phyloP scores from a whole-genome alignment of 1,284 basidiomycete species.

The Ustilago xerochloae region DNA sequence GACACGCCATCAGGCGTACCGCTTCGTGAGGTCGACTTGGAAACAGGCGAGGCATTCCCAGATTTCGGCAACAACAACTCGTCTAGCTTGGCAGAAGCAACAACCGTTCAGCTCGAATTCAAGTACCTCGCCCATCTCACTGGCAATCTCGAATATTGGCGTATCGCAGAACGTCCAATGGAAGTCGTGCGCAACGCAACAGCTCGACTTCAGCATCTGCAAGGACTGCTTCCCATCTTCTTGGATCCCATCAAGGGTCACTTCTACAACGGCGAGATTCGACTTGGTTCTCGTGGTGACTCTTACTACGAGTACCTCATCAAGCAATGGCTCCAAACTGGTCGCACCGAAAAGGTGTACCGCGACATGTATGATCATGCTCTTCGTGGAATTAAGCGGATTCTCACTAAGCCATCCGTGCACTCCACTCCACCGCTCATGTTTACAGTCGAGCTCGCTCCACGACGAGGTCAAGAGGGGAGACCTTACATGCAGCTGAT shows the following conservation, averaged over 20 bases:
- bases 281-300: slow-evolving; percentile 90
- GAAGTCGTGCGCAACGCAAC: slow-evolving; percentile 44
- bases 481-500: slow-evolving; percentile 69
- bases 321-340: slow-evolving; percentile 72
- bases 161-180: slow-evolving; percentile 75
- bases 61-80: slow-evolving; percentile 77
- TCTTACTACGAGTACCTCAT: slow-evolving; percentile 92
- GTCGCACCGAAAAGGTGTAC: slow-evolving; percentile 80
- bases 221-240: slow-evolving; percentile 85
- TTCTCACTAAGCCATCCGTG: slow-evolving; percentile 74
- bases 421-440: slow-evolving; percentile 71
- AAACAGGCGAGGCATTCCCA: slow-evolving; percentile 75
- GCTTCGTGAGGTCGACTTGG: slow-evolving; percentile 81
- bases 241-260: slow-evolving; percentile 76
- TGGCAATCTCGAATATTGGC: slow-evolving; percentile 82
- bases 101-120: slow-evolving; percentile 71
- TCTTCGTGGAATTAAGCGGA: slow-evolving; percentile 81
- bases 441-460: slow-evolving; percentile 82
- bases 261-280: slow-evolving; percentile 80
- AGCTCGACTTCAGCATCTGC: slow-evolving; percentile 69
- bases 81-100: slow-evolving; percentile 77
- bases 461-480: slow-evolving; percentile 10
- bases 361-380: slow-evolving; percentile 87
- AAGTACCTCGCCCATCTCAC: slow-evolving; percentile 86
- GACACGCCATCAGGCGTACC: slow-evolving; percentile 79